phyloP scores from a whole-genome alignment of 148 eudicot species.

The Hydrangea macrophylla region DNA sequence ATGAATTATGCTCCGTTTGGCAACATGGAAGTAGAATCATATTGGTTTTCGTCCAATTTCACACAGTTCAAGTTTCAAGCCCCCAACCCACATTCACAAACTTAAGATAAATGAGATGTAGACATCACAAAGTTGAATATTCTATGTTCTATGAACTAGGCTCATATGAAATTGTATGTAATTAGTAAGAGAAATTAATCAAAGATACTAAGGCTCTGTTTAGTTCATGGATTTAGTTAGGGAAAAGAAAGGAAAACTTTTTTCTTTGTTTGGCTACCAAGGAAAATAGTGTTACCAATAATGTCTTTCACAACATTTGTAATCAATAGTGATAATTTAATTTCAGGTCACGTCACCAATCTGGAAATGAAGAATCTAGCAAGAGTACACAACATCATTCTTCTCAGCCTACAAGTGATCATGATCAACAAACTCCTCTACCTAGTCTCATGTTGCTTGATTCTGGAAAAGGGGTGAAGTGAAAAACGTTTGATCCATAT shows the following conservation, averaged over 20 bases:
- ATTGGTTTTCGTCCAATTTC: no score
- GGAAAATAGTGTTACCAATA: not conserved
- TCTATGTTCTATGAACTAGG: not conserved
- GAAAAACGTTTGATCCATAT: not conserved
- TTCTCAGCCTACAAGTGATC: slow-evolving; percentile 21
- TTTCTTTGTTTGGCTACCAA: no score
- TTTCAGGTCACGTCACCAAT: slow-evolving; percentile 24
- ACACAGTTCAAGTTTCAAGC: no score
- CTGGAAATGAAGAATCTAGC: slow-evolving; percentile 18
- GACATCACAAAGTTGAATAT: not conserved
- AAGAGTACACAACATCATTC: slow-evolving; percentile 4
- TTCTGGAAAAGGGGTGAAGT: slow-evolving; percentile 9
- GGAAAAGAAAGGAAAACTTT: not conserved
- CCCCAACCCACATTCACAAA: no score
- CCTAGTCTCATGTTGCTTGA: slow-evolving; percentile 12
- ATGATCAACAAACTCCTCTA: slow-evolving; percentile 9
- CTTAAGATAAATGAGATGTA: no score
- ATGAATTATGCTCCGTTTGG: no score
- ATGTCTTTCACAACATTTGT: not conserved
- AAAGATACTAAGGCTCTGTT: not conserved
- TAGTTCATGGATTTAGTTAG: not conserved
- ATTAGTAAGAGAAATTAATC: not conserved
- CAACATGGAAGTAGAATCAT: no score
- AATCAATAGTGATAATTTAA: not conserved
- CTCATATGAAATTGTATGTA: not conserved